Conservation (phyloP, 1,284 basidiomycete genomes). For the Tremellales sp. region DNA sequence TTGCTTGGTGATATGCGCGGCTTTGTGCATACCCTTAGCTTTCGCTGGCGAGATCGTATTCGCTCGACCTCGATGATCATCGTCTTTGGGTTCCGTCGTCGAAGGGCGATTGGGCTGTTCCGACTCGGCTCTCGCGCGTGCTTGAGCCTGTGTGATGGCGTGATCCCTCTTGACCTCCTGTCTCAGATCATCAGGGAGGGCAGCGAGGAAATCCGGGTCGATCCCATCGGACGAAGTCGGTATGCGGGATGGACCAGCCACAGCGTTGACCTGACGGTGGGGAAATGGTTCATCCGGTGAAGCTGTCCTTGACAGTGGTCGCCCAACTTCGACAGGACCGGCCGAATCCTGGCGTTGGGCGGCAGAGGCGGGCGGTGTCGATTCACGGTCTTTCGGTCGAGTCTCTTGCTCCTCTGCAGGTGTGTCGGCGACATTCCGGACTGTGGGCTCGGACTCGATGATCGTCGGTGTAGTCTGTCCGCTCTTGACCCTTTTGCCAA, state of each 20-base stretch:
- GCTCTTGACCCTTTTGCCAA: constrained; percentile 7
- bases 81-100: neutral
- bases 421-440: neutral
- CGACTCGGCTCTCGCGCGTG: constrained; percentile 4
- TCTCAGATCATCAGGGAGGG: constrained; percentile 30
- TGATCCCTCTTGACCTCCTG: constrained; percentile 30
- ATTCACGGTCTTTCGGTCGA: neutral
- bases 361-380: neutral
- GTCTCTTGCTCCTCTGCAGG: neutral
- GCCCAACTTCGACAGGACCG: neutral
- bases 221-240: constrained; percentile 27
- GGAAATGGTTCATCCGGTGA: neutral
- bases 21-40: constrained; percentile 19
- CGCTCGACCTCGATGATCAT: constrained; percentile 1
- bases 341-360: neutral
- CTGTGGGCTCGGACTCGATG: neutral
- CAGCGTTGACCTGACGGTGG: neutral
- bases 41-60: constrained; percentile 12
- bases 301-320: neutral
- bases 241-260: constrained; percentile 20
- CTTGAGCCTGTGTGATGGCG: constrained; percentile 3
- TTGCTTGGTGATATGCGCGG: constrained; percentile 42
- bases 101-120: neutral
- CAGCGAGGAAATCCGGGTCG: constrained; percentile 40
- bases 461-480: neutral